phyloP scores from a whole-genome alignment of 768 basidiomycete species.

The Suillus sp. region DNA sequence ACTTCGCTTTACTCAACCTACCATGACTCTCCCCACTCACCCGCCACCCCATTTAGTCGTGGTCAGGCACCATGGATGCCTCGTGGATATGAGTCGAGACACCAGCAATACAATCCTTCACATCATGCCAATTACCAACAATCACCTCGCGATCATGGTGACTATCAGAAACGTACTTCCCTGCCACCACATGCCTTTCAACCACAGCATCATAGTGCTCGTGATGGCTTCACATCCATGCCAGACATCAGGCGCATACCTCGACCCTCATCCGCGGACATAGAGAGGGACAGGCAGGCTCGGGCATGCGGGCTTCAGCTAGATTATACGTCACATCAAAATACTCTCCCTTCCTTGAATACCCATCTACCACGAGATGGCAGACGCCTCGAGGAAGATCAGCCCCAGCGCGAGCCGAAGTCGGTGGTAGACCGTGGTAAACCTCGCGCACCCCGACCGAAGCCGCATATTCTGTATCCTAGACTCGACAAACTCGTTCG shows the following conservation, averaged over 20 bases:
- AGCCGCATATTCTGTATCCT: slow-evolving; percentile 26
- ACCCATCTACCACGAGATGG: not conserved
- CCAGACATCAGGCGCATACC: slow-evolving; percentile 23
- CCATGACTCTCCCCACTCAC: slow-evolving; percentile 24
- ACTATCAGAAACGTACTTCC: slow-evolving; percentile 15
- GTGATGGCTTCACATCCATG: slow-evolving; percentile 23
- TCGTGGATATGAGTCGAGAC: slow-evolving; percentile 18
- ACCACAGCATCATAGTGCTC: slow-evolving; percentile 16
- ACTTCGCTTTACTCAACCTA: slow-evolving; percentile 23
- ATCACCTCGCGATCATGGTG: slow-evolving; percentile 18
- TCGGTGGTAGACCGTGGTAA: slow-evolving; percentile 11
- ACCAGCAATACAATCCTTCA: slow-evolving; percentile 19
- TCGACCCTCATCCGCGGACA: slow-evolving; percentile 28
- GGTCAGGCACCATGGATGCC: slow-evolving; percentile 22
- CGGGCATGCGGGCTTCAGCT: slow-evolving; percentile 25
- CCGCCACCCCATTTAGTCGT: slow-evolving; percentile 21
- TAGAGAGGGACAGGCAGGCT: slow-evolving; percentile 32
- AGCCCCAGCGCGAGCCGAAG: slow-evolving; percentile 3
- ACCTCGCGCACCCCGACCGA: slow-evolving; percentile 23
- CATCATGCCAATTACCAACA: slow-evolving; percentile 15
- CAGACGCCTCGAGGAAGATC: slow-evolving; percentile 9
- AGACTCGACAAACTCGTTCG: slow-evolving; percentile 29
- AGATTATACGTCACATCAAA: slow-evolving; percentile 5
- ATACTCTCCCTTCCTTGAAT: slow-evolving; percentile 8
- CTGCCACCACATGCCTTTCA: slow-evolving; percentile 19